These are phyloP conservation scores for Clavariopsis aquatica DNA, from an alignment of 495 filamentous ascomycete species.

Conservation along the genomic window DNA sequence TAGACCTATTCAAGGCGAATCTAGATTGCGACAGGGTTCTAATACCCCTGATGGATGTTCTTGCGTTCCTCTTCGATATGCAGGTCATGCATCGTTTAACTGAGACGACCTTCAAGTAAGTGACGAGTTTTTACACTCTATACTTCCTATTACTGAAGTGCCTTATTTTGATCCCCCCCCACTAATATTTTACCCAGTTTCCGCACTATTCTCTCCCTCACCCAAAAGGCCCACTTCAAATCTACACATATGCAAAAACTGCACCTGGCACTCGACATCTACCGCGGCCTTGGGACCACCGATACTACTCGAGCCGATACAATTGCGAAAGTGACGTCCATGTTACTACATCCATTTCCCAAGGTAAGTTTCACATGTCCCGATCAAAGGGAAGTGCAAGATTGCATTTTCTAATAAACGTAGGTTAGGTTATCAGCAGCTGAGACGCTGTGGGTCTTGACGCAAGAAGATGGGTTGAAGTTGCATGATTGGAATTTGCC, in stretches of 20 bases:
- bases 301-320: constrained; percentile 49
- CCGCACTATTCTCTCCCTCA: constrained; percentile 63
- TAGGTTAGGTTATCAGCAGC: constrained; percentile 46
- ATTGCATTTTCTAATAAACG: constrained; percentile 1
- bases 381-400: background rate
- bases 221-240: constrained; percentile 80
- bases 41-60: constrained; percentile 71
- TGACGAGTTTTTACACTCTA: constrained; percentile 1
- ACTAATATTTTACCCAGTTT: constrained; percentile 46
- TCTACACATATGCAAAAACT: constrained; percentile 75
- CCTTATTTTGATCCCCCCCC: no score
- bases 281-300: constrained; percentile 62
- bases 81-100: constrained; percentile 46
- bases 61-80: constrained; percentile 71
- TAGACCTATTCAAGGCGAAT: constrained; percentile 50
- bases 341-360: constrained; percentile 67
- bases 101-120: constrained; percentile 38
- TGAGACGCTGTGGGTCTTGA: constrained; percentile 47
- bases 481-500: constrained; percentile 33
- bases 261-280: constrained; percentile 74
- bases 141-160: background rate
- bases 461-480: constrained; percentile 34
- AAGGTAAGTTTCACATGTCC: constrained; percentile 48
- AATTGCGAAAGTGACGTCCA: constrained; percentile 56
- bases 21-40: constrained; percentile 67